These are phyloP conservation scores for Fusarium sp. DNA, from an alignment of 2,329 filamentous ascomycete species.

Conservation along the genomic window DNA sequence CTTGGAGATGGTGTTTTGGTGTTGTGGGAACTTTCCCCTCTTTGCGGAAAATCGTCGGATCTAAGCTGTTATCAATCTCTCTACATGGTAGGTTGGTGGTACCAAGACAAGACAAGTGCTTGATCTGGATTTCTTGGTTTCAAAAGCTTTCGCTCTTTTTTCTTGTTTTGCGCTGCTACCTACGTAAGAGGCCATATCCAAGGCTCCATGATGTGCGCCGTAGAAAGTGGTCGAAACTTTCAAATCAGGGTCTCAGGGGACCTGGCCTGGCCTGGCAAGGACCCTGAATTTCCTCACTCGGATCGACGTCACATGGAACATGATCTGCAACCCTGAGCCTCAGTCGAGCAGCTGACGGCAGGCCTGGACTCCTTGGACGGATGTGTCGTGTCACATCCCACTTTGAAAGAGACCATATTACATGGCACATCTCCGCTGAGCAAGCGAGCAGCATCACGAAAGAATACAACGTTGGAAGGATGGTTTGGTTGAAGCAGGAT, in stretches of 20 bases:
- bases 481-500: not conserved
- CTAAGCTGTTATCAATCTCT: not conserved
- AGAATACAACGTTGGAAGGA: constrained; percentile 5
- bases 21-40: constrained; percentile 19
- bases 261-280: constrained; percentile 4
- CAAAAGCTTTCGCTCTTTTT: not conserved
- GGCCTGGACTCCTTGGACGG: not conserved
- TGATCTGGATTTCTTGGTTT: constrained; percentile 9
- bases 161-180: constrained; percentile 1
- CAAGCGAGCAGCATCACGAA: not conserved
- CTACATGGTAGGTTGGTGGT: no score
- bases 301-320: constrained; percentile 33
- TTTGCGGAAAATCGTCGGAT: constrained; percentile 7
- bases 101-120: not conserved
- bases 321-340: constrained; percentile 36
- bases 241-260: constrained; percentile 7
- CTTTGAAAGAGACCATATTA: not conserved
- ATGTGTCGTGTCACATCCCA: constrained; percentile 2
- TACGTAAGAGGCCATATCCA: not conserved
- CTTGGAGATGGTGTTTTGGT: constrained; percentile 11
- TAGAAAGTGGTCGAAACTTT: constrained; percentile 30
- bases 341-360: constrained; percentile 15
- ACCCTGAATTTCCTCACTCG: constrained; percentile 32
- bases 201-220: constrained; percentile 12
- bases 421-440: no score